Evolutionary conservation across 805 yeast species (phyloP).

Genomic region (Starmerella apis): DNA sequence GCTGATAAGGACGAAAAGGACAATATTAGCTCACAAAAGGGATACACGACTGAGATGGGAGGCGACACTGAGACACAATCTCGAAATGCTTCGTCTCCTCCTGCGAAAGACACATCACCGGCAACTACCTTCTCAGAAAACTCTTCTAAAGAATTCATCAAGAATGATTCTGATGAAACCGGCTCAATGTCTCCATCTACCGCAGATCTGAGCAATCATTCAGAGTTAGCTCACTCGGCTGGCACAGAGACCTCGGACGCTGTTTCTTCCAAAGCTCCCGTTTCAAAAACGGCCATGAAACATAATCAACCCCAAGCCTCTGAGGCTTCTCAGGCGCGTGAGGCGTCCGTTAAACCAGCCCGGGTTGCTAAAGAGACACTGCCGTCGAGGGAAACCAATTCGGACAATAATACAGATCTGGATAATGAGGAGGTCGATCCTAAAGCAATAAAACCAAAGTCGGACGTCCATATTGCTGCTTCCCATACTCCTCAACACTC

Average conservation of each 20-base stretch:
- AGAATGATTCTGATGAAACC: too few species aligned
- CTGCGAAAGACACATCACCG: too few species aligned
- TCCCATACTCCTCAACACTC: not conserved
- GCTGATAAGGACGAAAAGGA: too few species aligned
- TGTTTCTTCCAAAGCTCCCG: not conserved
- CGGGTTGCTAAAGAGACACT: not conserved
- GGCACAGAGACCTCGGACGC: not conserved
- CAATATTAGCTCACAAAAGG: too few species aligned
- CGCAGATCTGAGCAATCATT: not conserved
- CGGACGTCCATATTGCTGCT: not conserved
- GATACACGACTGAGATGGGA: too few species aligned
- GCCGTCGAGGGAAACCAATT: not conserved
- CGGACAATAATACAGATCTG: not conserved
- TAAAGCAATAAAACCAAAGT: not conserved
- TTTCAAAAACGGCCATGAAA: not conserved
- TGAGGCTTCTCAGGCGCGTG: constrained; percentile 5
- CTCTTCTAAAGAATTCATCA: too few species aligned
- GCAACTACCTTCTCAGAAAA: too few species aligned
- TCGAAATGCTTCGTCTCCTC: too few species aligned
- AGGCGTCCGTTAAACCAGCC: constrained; percentile 1
- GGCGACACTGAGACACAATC: too few species aligned
- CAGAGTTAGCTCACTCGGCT: not conserved
- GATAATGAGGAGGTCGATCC: not conserved
- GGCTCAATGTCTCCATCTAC: not conserved
- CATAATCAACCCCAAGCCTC: not conserved